Conservation (phyloP, 176 grass and related monocot genomes). For the Eleusine coracana region DNA sequence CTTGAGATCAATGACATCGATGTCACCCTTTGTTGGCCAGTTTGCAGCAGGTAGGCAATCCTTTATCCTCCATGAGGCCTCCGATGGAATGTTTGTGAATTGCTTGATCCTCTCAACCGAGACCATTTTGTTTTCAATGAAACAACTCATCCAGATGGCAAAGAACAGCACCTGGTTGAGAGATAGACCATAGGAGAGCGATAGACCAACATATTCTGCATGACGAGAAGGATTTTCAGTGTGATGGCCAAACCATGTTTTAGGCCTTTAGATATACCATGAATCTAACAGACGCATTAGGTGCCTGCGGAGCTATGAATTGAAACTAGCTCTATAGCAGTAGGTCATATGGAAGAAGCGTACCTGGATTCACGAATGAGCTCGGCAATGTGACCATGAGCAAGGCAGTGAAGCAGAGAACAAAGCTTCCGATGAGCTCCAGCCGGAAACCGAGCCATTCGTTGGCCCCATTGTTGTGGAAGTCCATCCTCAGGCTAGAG, state of each 20-base stretch:
- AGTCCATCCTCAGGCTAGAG: conserved; percentile 95
- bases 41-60: conserved; percentile 64
- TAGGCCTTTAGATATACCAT: too few relatives aligned
- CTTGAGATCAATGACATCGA: conserved; percentile 80
- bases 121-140: conserved; percentile 94
- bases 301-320: not conserved
- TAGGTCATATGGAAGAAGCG: not conserved
- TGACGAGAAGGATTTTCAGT: not conserved
- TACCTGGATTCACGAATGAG: conserved; percentile 79
- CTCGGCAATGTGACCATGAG: conserved; percentile 87
- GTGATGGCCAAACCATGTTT: not conserved
- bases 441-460: conserved; percentile 94
- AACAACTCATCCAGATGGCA: conserved; percentile 86
- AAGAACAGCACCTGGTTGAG: conserved; percentile 84
- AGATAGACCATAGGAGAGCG: conserved; percentile 92
- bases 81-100: conserved; percentile 85
- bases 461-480: conserved; percentile 95
- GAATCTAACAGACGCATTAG: not conserved
- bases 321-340: not conserved
- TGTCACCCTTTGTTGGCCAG: conserved; percentile 83
- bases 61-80: conserved; percentile 80
- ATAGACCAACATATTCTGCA: conserved; percentile 93
- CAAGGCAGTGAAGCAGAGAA: conserved; percentile 84
- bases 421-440: conserved; percentile 80
- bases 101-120: conserved; percentile 98